Conservation (phyloP, 352 stramenopile species). For the Globisporangium apiculatum region DNA sequence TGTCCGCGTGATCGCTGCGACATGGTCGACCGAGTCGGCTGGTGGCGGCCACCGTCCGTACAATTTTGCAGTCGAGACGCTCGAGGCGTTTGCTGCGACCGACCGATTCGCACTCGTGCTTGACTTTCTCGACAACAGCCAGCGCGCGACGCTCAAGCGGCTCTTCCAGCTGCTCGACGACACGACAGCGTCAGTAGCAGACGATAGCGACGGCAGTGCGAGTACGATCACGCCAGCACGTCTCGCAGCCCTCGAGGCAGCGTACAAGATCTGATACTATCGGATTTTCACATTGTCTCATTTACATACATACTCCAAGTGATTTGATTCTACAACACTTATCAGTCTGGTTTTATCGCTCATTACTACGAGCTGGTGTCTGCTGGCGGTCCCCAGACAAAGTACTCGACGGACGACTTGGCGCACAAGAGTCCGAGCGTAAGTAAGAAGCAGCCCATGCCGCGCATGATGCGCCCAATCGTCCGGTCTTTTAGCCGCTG, state of each 20-base stretch:
- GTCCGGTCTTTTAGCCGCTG: slow-evolving; percentile 82
- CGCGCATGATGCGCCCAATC: slow-evolving; percentile 77
- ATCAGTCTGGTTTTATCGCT: slow-evolving; percentile 1
- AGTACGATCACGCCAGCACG: no score
- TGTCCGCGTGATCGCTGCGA: slow-evolving; percentile 32
- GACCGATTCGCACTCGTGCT: slow-evolving; percentile 52
- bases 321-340: background rate
- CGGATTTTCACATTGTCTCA: no score
- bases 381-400: slow-evolving; percentile 36
- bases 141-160: slow-evolving; percentile 36
- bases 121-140: slow-evolving; percentile 66
- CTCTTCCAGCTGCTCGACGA: slow-evolving; percentile 13
- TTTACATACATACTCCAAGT: background rate
- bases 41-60: background rate
- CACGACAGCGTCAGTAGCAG: background rate
- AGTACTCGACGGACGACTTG: slow-evolving; percentile 85
- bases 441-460: slow-evolving; percentile 79
- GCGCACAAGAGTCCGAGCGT: slow-evolving; percentile 70
- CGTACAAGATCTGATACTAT: no score
- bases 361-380: slow-evolving; percentile 19
- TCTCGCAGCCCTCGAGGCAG: no score
- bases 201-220: background rate
- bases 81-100: slow-evolving; percentile 39
- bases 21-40: slow-evolving; percentile 14
- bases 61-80: slow-evolving; percentile 27